Conservation (phyloP, 805 yeast genomes). For the Ogataea saltuana region DNA sequence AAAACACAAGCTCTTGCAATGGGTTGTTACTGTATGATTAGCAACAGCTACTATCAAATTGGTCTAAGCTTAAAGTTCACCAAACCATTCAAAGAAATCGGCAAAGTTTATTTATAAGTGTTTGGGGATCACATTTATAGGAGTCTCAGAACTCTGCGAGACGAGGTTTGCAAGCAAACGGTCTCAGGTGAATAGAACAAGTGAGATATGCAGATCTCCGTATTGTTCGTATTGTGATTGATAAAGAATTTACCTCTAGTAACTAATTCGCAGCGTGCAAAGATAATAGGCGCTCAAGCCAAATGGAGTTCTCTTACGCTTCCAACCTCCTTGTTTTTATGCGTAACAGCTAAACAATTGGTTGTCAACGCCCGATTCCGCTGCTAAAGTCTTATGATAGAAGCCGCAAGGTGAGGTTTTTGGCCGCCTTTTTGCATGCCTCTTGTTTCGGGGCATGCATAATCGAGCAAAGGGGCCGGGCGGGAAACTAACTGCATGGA, state of each 20-base stretch:
- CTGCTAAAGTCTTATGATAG: slow-evolving; percentile 1
- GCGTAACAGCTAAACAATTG: not conserved
- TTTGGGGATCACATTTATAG: not conserved
- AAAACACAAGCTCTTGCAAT: too few relatives aligned
- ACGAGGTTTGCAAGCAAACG: slow-evolving; percentile 2
- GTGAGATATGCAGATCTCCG: slow-evolving; percentile 5
- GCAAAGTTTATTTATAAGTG: not conserved
- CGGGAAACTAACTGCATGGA: not conserved
- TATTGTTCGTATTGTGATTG: slow-evolving; percentile 1
- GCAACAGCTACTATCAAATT: too few relatives aligned
- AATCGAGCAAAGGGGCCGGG: not conserved
- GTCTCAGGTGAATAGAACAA: slow-evolving; percentile 5
- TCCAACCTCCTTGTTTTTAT: not conserved
- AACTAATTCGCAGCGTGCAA: not conserved
- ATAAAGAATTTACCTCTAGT: slow-evolving; percentile 1
- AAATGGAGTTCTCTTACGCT: not conserved
- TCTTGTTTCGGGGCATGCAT: not conserved
- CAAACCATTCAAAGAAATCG: too few relatives aligned
- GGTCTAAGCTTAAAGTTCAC: too few relatives aligned
- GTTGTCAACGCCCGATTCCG: slow-evolving; percentile 1
- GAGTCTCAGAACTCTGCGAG: slow-evolving; percentile 1
- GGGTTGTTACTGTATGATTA: too few relatives aligned
- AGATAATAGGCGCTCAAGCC: not conserved
- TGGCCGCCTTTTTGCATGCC: not conserved
- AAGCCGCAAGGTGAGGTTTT: slow-evolving; percentile 2